These are phyloP conservation scores for Xylariaceae sp. DNA, from an alignment of 2,329 filamentous ascomycete genomes.

Conservation along the genomic window DNA sequence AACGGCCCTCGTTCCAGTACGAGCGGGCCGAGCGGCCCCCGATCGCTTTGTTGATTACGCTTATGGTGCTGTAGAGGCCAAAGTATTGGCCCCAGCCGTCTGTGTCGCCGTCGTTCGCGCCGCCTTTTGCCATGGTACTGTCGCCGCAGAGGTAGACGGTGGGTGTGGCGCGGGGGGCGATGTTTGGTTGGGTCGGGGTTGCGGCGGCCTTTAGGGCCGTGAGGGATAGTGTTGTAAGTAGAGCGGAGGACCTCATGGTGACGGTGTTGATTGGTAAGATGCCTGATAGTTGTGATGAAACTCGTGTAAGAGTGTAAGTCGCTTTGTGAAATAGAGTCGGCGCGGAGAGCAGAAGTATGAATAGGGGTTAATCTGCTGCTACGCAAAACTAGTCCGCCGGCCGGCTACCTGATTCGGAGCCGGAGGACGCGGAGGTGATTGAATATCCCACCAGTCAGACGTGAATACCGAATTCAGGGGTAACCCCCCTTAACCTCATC, in stretches of 20 bases:
- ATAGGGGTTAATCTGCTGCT: background rate
- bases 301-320: no score
- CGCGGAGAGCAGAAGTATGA: slow-evolving; percentile 3
- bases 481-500: background rate
- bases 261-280: background rate
- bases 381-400: background rate
- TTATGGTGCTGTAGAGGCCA: slow-evolving; percentile 39
- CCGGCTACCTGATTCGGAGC: slow-evolving; percentile 14
- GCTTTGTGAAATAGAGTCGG: background rate
- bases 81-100: slow-evolving; percentile 59
- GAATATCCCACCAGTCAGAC: slow-evolving; percentile 19
- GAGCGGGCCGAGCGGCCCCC: slow-evolving; percentile 58
- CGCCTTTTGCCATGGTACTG: slow-evolving; percentile 47
- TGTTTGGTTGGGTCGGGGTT: slow-evolving; percentile 14
- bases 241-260: slow-evolving; percentile 15
- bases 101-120: slow-evolving; percentile 33
- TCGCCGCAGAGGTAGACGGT: slow-evolving; percentile 50
- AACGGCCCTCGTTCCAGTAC: slow-evolving; percentile 57
- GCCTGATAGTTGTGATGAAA: background rate
- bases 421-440: slow-evolving; percentile 10
- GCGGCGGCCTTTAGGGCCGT: slow-evolving; percentile 8
- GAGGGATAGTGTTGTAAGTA: slow-evolving; percentile 11
- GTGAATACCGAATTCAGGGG: background rate
- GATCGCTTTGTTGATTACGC: slow-evolving; percentile 55
- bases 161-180: slow-evolving; percentile 26